Percentiles rank a stretch among this genome's conserved stretches.
Conservation (phyloP, 257 asterid genomes). For the Nyctanthes arbortristis region DNA sequence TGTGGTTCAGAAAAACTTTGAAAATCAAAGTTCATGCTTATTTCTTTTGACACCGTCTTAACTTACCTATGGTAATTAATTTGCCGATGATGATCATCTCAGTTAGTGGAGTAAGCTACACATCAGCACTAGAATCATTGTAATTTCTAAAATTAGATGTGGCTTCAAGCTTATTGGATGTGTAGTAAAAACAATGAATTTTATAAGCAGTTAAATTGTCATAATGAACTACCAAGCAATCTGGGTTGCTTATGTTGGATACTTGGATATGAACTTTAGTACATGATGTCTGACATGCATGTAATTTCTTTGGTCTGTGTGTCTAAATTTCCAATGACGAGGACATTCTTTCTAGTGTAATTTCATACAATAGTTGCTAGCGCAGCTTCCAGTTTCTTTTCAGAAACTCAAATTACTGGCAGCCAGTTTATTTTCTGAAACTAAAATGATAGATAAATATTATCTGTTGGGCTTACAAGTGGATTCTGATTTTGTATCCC, state of each 20-base stretch:
- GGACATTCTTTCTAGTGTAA: neutral
- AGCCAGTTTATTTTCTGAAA: slow-evolving; percentile 5
- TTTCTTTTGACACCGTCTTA: neutral
- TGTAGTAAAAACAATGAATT: too few species aligned
- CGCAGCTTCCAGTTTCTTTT: too few species aligned
- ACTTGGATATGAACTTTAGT: neutral
- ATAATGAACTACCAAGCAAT: neutral
- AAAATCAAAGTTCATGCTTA: neutral
- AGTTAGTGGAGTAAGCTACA: neutral
- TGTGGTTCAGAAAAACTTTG: neutral
- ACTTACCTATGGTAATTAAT: neutral
- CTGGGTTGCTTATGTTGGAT: neutral
- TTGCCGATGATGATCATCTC: neutral
- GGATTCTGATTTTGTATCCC: slow-evolving; percentile 15
- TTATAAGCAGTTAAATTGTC: neutral
- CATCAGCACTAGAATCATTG: neutral
- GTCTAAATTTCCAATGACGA: neutral
- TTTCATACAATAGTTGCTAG: too few species aligned
- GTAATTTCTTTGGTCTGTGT: too few species aligned
- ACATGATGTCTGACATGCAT: neutral
- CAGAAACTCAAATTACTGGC: too few species aligned
- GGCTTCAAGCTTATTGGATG: too few species aligned
- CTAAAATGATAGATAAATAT: neutral
- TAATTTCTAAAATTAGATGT: too few species aligned
- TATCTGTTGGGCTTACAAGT: slow-evolving; percentile 12